Evolutionary conservation across 305 asterid species (phyloP).

Genomic region (Fraxinus latifolia): DNA sequence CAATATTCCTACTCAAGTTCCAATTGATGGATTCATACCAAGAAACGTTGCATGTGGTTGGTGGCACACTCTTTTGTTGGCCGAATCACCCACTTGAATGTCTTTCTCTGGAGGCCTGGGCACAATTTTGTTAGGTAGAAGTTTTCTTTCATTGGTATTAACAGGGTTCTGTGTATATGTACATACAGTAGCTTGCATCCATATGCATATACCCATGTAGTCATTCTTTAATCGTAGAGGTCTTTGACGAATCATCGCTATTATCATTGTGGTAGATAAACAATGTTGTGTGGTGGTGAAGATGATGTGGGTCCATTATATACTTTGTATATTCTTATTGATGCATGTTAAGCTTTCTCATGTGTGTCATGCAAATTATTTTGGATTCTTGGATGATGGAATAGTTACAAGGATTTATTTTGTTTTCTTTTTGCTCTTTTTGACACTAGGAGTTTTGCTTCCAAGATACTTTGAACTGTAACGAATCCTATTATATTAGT

Average conservation of each 20-base stretch:
- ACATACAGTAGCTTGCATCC: conserved; percentile 28
- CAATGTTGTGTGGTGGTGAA: conserved; percentile 14
- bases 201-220: conserved; percentile 4
- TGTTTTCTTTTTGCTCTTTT: background rate
- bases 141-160: conserved; percentile 18
- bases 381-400: background rate
- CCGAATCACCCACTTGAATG: conserved; percentile 57
- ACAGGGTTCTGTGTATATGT: conserved; percentile 21
- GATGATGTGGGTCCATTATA: conserved; percentile 16
- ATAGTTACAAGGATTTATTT: background rate
- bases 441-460: background rate
- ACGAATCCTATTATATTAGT: background rate
- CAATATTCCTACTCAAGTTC: conserved; percentile 60
- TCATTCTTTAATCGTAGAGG: conserved; percentile 28
- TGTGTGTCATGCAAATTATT: background rate
- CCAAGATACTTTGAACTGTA: background rate
- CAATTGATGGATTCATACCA: conserved; percentile 50
- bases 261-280: conserved; percentile 21
- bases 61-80: conserved; percentile 98
- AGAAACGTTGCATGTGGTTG: conserved; percentile 88
- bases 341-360: background rate
- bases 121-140: conserved; percentile 74
- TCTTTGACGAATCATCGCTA: conserved; percentile 19
- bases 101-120: conserved; percentile 14
- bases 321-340: conserved; percentile 26